A percentile compares a stretch with the other conserved stretches of the same genome.
These are phyloP conservation scores for Salvia hispanica DNA, from an alignment of 257 asterid genomes.

Conservation along the genomic window DNA sequence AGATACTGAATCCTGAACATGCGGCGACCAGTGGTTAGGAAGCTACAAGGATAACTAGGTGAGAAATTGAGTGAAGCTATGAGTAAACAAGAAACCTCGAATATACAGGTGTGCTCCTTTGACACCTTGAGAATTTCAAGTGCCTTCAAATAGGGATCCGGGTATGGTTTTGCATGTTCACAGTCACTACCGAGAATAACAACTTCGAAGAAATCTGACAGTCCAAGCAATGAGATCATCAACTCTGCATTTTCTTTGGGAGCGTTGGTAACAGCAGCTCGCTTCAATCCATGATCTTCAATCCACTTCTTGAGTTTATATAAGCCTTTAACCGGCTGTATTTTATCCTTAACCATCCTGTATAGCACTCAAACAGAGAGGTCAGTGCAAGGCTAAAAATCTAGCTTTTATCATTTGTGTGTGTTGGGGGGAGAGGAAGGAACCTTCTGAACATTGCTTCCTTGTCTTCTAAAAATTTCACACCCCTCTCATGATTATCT, in stretches of 20 bases:
- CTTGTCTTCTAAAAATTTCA: conserved; percentile 75
- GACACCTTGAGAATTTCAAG: conserved; percentile 82
- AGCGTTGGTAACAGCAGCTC: conserved; percentile 96
- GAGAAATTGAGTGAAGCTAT: background rate
- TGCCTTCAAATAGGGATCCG: conserved; percentile 91
- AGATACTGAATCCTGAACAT: conserved; percentile 78
- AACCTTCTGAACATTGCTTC: conserved; percentile 91
- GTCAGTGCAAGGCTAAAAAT: conserved; percentile 1
- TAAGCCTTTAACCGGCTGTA: conserved; percentile 71
- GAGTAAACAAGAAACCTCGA: conserved; percentile 64
- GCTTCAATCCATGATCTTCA: conserved; percentile 79
- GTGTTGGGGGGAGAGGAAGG: background rate
- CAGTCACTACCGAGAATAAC: conserved; percentile 85
- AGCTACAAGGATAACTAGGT: background rate
- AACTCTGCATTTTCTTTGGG: conserved; percentile 85
- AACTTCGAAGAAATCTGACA: conserved; percentile 71
- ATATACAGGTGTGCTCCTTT: conserved; percentile 75
- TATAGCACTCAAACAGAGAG: conserved; percentile 24
- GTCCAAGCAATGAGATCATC: conserved; percentile 81
- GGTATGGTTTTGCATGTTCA: conserved; percentile 81
- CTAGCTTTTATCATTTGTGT: background rate
- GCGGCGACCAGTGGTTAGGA: background rate
- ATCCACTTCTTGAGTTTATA: conserved; percentile 75
- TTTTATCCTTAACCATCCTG: conserved; percentile 76
- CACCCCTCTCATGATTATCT: conserved; percentile 69